Percentiles rank a stretch among this genome's conserved stretches.
These are phyloP conservation scores for Inonotus obliquus DNA, from an alignment of 1,284 basidiomycete species.

Conservation along the genomic window DNA sequence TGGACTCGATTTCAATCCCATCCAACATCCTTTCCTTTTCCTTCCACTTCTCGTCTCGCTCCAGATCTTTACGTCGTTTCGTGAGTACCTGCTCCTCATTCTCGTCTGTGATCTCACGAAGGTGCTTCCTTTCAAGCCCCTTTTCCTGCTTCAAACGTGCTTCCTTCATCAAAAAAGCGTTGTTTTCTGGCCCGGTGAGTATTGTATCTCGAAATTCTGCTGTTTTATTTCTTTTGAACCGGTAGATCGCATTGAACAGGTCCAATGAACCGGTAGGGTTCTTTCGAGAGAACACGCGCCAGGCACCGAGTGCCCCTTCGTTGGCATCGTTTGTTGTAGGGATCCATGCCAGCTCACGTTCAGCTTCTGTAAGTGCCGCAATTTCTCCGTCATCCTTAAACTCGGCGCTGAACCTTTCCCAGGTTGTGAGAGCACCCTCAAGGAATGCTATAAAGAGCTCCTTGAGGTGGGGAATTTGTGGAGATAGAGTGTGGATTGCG, in stretches of 20 bases:
- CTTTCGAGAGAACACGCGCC: neutral
- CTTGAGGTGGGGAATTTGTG: neutral
- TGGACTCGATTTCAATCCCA: neutral
- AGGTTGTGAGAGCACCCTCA: neutral
- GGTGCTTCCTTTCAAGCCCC: neutral
- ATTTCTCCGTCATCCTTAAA: neutral
- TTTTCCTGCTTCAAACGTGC: neutral
- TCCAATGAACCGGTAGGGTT: neutral
- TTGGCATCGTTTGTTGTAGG: slow-evolving; percentile 11
- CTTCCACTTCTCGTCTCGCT: neutral
- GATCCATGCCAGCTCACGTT: neutral
- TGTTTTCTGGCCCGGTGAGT: neutral
- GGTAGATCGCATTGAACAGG: neutral
- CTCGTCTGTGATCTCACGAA: neutral
- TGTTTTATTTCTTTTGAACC: neutral
- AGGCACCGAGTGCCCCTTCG: neutral
- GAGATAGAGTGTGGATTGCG: neutral
- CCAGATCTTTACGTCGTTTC: neutral
- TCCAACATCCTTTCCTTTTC: neutral
- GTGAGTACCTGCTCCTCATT: neutral
- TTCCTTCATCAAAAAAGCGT: neutral
- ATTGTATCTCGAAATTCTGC: neutral
- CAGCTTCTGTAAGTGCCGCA: neutral
- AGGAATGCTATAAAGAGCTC: neutral
- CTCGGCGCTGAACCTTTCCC: neutral